Evolutionary conservation across 345 rosid genomes (phyloP), one percentile per base, ranked within the genome.

Genomic region (Litchi chinensis): DNA sequence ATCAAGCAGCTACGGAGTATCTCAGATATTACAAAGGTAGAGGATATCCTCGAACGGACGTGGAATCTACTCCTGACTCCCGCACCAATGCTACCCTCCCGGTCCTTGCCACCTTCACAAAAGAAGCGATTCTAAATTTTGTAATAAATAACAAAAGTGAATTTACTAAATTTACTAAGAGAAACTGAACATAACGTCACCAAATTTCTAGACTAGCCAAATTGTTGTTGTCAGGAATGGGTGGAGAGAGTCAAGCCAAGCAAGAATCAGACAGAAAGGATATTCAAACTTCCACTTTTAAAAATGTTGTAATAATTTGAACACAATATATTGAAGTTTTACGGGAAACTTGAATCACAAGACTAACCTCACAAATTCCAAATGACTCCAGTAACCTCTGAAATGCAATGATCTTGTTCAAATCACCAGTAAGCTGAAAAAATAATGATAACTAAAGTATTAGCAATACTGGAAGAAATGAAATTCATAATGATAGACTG

Each of bases 11-110:
- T 62, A 62, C 8, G 26, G 18, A 63, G 18, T 9, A 65, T 56
- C 62, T 66, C 65, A 72, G 54, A 39, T 60, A 79, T 80, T 81
- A 91, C 68, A 86, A 56, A 46, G 95, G 92, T 71, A 90, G 89
- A 71, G 93, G 79, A 79, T 72, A 90, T 85, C 93, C 92, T 5
- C 91, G 91, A 24, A 90, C 90, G 73, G 82, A 85, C 2, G 93
- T 84, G 26, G 95, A 91, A 79, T 91, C 95, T 80, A 90, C 92
- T 62, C 92, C 93, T 7, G 90, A 91, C 85, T 91, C 95, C 70
- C 93, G 82, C 77, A 85, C 91, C 84, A 91, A 62, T 28, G 95
- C 95, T 52, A 90, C 87, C 82, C 95, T 90, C 76, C 95, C 93
- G 0, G 92, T 91, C 82, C 92, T 81, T 48, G 93, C 92, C 87